phyloP scores from a whole-genome alignment of 768 basidiomycete species.

The Amanita phalloides region DNA sequence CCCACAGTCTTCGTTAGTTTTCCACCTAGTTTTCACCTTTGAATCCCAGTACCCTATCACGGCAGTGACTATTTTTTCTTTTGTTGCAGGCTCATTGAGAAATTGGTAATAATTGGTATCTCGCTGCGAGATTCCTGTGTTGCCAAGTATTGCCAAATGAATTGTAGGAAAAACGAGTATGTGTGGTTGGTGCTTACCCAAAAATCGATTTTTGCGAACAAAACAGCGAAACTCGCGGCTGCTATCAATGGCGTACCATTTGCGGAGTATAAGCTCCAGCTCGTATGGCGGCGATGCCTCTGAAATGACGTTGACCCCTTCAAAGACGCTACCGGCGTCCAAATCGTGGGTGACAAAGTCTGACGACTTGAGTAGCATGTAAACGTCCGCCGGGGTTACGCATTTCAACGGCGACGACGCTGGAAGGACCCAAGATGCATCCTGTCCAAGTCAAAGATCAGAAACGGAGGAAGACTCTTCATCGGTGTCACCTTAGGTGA shows the following conservation, averaged over 20 bases:
- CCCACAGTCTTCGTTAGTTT: conserved; percentile 55
- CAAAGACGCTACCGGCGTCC: conserved; percentile 48
- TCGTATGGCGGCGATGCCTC: conserved; percentile 29
- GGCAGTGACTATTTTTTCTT: conserved; percentile 36
- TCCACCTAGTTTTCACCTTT: conserved; percentile 53
- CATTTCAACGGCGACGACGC: conserved; percentile 80
- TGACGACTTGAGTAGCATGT: conserved; percentile 85
- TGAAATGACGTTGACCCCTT: conserved; percentile 26
- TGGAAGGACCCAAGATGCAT: conserved; percentile 87
- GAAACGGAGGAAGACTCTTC: not conserved
- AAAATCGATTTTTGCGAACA: conserved; percentile 55
- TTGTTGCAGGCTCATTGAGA: conserved; percentile 52
- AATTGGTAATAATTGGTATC: conserved; percentile 87
- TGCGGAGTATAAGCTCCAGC: conserved; percentile 79
- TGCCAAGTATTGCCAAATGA: not conserved
- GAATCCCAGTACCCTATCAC: conserved; percentile 58
- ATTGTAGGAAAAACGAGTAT: not conserved
- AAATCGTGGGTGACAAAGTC: conserved; percentile 84
- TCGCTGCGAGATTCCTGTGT: conserved; percentile 72
- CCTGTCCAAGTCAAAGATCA: conserved; percentile 32
- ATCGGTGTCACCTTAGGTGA: conserved; percentile 61
- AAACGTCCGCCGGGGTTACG: conserved; percentile 81
- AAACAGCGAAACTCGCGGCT: conserved; percentile 89
- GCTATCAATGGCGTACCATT: conserved; percentile 81
- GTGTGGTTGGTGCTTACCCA: conserved; percentile 44